phyloP scores from a whole-genome alignment of 2,329 filamentous ascomycete species.

The Alternaria conjuncta region DNA sequence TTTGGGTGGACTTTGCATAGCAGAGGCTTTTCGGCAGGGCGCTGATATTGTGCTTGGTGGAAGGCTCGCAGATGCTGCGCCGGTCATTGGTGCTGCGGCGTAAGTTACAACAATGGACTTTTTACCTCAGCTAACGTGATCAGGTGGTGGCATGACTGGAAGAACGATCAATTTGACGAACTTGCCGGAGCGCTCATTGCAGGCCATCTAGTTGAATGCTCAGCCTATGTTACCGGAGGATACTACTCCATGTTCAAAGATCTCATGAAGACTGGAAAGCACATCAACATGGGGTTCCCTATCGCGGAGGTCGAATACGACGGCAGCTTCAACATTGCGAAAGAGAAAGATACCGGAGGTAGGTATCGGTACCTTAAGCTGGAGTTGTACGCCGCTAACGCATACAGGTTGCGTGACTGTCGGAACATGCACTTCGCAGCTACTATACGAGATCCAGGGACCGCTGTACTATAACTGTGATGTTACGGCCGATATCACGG shows the following conservation, averaged over 20 bases:
- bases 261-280: constrained; percentile 39
- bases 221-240: constrained; percentile 39
- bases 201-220: constrained; percentile 52
- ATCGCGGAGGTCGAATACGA: constrained; percentile 30
- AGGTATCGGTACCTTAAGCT: neutral
- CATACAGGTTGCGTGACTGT: constrained; percentile 42
- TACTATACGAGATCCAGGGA: constrained; percentile 52
- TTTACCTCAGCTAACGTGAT: constrained; percentile 32
- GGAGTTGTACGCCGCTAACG: neutral
- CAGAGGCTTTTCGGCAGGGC: constrained; percentile 30
- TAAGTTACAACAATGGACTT: constrained; percentile 26
- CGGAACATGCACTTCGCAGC: constrained; percentile 59
- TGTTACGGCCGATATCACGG: constrained; percentile 29
- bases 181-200: constrained; percentile 47
- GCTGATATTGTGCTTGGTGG: constrained; percentile 44
- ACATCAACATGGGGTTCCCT: constrained; percentile 43
- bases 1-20: constrained; percentile 29
- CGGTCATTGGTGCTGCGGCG: constrained; percentile 57
- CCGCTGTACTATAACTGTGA: constrained; percentile 58
- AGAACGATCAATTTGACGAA: constrained; percentile 39
- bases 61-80: constrained; percentile 35
- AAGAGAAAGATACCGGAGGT: constrained; percentile 43
- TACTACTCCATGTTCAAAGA: constrained; percentile 51
- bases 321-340: constrained; percentile 33
- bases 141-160: constrained; percentile 62